A percentile compares a stretch with the other conserved stretches of the same genome.
These are phyloP conservation scores for Solanum pinnatisectum DNA, from an alignment of 257 asterid genomes.

Conservation along the genomic window DNA sequence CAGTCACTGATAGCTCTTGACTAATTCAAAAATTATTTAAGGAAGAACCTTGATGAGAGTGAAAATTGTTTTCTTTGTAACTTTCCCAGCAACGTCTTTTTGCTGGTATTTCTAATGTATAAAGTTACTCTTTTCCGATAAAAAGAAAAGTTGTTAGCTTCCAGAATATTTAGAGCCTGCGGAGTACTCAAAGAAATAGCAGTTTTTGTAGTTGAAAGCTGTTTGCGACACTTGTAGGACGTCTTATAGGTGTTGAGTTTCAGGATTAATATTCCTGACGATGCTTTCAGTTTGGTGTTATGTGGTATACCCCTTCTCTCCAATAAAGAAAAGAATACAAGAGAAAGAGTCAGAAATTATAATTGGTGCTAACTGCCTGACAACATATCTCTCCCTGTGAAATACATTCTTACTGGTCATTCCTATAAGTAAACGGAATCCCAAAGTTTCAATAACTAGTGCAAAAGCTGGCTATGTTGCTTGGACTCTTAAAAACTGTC, in stretches of 20 bases:
- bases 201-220: background rate
- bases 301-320: background rate
- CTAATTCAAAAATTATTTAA: background rate
- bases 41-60: background rate
- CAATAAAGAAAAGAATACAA: background rate
- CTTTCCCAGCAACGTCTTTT: background rate
- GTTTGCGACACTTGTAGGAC: background rate
- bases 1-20: background rate
- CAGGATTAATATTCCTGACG: background rate
- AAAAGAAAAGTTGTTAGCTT: background rate
- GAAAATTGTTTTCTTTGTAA: background rate
- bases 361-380: background rate
- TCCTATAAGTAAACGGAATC: background rate
- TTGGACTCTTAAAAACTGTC: background rate
- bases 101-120: background rate
- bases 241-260: background rate
- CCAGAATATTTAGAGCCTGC: background rate
- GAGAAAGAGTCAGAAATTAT: background rate
- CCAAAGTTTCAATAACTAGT: background rate
- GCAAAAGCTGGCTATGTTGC: background rate
- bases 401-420: background rate
- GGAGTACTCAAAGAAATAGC: background rate
- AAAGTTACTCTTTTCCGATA: background rate
- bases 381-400: background rate
- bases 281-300: background rate